A percentile compares a stretch with the other conserved stretches of the same genome.
Evolutionary conservation across 2,329 filamentous ascomycete genomes (phyloP).

Genomic region (Pseudogymnoascus sp.): DNA sequence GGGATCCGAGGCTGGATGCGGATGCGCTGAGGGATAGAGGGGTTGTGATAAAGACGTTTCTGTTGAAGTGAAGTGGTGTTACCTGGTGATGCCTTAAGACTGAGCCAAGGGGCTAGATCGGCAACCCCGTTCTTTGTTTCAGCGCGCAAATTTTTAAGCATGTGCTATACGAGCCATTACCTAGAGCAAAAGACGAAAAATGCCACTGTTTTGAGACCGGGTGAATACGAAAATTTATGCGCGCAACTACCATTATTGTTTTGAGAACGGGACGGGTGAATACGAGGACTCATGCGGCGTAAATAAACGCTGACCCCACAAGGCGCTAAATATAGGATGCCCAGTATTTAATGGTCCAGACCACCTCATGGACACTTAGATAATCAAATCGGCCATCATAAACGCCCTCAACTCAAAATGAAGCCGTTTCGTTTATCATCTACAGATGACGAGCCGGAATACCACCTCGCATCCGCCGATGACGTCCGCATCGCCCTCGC

Average conservation of each 20-base stretch:
- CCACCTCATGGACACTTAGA: not conserved
- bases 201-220: not conserved
- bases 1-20: not conserved
- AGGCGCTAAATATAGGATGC: not conserved
- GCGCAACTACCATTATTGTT: not conserved
- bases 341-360: not conserved
- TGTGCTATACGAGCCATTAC: not conserved
- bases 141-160: not conserved
- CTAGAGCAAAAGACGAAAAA: not conserved
- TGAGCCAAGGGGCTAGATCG: not conserved
- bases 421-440: not conserved
- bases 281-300: not conserved
- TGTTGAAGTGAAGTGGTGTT: not conserved
- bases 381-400: not conserved
- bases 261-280: not conserved
- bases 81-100: too few species aligned
- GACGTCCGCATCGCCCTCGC: not conserved
- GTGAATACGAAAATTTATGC: not conserved
- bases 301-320: not conserved
- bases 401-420: not conserved
- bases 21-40: not conserved
- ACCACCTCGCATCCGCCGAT: not conserved
- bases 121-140: not conserved
- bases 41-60: not conserved
- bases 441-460: not conserved